These are phyloP conservation scores for Fragaria vesca DNA, from an alignment of 306 rosid species.

Conservation along the genomic window DNA sequence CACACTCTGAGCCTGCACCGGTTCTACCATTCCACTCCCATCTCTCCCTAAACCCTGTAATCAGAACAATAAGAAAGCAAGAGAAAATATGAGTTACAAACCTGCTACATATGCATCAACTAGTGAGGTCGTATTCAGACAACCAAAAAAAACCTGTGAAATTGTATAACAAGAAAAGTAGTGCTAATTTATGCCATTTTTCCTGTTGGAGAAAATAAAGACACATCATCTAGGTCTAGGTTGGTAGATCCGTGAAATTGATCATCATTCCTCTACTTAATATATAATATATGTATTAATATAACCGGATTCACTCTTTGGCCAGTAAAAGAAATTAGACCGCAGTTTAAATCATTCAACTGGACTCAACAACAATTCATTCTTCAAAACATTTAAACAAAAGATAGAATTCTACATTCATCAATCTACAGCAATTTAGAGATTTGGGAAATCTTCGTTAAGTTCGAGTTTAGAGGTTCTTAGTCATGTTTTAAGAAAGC, in stretches of 20 bases:
- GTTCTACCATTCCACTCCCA: conserved; percentile 96
- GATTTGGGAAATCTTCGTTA: not conserved
- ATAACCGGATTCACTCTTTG: not conserved
- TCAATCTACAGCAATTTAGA: not conserved
- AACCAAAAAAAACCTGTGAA: not conserved
- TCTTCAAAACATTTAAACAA: not conserved
- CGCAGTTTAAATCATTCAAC: not conserved
- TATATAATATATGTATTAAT: not conserved
- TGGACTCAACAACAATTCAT: not conserved
- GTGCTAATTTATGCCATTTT: not conserved
- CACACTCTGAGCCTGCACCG: conserved; percentile 81
- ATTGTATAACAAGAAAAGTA: not conserved
- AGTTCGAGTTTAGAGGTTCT: not conserved
- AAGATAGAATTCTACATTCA: not conserved
- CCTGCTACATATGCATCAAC: not conserved
- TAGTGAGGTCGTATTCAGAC: not conserved
- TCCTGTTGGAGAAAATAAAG: not conserved
- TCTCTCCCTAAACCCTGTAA: conserved; percentile 92
- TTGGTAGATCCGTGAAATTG: not conserved
- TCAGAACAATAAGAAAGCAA: conserved; percentile 36
- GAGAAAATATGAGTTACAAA: conserved; percentile 33
- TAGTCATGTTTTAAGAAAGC: not conserved
- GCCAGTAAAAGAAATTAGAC: not conserved
- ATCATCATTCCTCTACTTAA: not conserved
- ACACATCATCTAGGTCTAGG: not conserved